phyloP scores from a whole-genome alignment of 2,329 filamentous ascomycete genomes.

The Penicillium sp. region DNA sequence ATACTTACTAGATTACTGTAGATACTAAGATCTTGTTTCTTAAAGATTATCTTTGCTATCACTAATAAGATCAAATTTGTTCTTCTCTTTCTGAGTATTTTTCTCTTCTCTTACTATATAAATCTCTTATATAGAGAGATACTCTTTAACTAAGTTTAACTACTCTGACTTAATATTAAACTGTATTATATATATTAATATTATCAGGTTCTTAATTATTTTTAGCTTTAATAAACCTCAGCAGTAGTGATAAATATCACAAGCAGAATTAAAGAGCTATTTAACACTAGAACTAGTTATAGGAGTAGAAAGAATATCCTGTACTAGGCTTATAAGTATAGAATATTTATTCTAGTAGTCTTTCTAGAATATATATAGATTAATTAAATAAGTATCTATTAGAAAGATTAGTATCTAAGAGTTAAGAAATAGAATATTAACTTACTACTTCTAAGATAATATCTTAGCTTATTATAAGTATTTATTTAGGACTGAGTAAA shows the following conservation, averaged over 20 bases:
- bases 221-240: not conserved
- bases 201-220: not conserved
- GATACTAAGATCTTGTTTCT: too few relatives aligned
- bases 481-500: not conserved
- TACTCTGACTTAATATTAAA: not conserved
- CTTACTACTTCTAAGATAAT: constrained; percentile 18
- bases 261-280: constrained; percentile 7
- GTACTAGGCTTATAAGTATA: not conserved
- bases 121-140: not conserved
- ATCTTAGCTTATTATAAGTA: constrained; percentile 3
- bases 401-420: constrained; percentile 6
- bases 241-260: constrained; percentile 5
- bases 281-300: not conserved
- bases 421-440: not conserved
- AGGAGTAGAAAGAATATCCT: not conserved
- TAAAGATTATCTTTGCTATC: too few relatives aligned
- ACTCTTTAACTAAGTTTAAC: not conserved
- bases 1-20: too few relatives aligned
- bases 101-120: too few relatives aligned
- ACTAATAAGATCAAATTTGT: too few relatives aligned
- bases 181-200: constrained; percentile 1
- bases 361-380: not conserved
- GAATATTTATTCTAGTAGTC: not conserved
- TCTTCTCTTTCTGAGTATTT: too few relatives aligned
- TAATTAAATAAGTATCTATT: not conserved